A percentile compares a stretch with the other conserved stretches of the same genome.
These are phyloP conservation scores for Rusavskia elegans DNA, from an alignment of 495 filamentous ascomycete genomes.

Conservation along the genomic window DNA sequence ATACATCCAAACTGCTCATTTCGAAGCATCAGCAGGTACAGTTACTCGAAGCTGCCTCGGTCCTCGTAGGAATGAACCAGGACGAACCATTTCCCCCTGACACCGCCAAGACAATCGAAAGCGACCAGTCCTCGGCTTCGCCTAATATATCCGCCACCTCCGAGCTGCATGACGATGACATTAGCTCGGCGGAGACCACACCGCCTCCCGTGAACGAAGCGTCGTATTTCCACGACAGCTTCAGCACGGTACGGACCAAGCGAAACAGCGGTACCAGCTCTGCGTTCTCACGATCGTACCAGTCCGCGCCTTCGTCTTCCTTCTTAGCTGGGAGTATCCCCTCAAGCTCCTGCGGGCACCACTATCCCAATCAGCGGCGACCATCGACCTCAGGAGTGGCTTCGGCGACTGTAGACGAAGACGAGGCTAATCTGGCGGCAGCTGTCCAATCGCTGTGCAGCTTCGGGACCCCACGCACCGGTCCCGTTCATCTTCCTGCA, in stretches of 20 bases:
- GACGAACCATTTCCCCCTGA: slow-evolving; percentile 39
- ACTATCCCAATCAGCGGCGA: slow-evolving; percentile 39
- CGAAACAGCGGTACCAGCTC: slow-evolving; percentile 49
- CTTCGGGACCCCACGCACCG: slow-evolving; percentile 63
- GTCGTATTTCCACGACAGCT: slow-evolving; percentile 27
- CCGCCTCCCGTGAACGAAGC: slow-evolving; percentile 35
- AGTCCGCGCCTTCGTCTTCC: slow-evolving; percentile 50
- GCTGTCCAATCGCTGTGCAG: slow-evolving; percentile 79
- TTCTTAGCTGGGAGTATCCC: slow-evolving; percentile 27
- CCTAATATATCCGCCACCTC: slow-evolving; percentile 65
- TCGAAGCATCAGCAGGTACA: slow-evolving; percentile 99
- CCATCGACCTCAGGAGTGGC: slow-evolving; percentile 45
- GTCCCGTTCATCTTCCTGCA: slow-evolving; percentile 49
- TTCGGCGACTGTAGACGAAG: slow-evolving; percentile 50
- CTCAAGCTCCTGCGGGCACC: slow-evolving; percentile 25
- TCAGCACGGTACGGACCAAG: slow-evolving; percentile 35
- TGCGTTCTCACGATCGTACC: slow-evolving; percentile 68
- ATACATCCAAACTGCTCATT: slow-evolving; percentile 93
- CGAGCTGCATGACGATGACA: slow-evolving; percentile 41
- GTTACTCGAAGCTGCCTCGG: slow-evolving; percentile 87
- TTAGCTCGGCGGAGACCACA: slow-evolving; percentile 41
- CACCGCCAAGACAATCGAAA: slow-evolving; percentile 47
- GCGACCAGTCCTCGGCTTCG: slow-evolving; percentile 68
- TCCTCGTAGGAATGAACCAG: slow-evolving; percentile 83
- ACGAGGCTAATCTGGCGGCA: slow-evolving; percentile 66